Conservation (phyloP, 202 grass and related monocot genomes). For the Schoenoplectus tabernaemontani region DNA sequence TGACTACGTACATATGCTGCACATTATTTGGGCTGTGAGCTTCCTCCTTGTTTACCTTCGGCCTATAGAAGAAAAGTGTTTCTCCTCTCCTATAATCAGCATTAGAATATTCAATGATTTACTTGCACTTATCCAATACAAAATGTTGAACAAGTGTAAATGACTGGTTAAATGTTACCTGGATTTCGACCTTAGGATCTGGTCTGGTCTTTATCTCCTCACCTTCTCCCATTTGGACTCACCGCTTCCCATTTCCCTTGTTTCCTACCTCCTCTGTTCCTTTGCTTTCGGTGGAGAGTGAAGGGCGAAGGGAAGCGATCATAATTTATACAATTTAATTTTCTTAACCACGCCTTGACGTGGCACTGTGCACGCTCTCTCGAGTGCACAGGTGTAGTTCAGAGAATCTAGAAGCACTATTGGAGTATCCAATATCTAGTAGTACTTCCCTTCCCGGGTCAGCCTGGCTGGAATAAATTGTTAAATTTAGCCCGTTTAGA, state of each 20-base stretch:
- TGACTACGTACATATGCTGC: slow-evolving; percentile 66
- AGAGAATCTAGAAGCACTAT: no score
- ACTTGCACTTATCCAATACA: neutral
- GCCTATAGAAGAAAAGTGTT: slow-evolving; percentile 90
- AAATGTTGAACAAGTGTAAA: neutral
- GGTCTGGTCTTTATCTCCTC: slow-evolving; percentile 60
- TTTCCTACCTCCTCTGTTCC: no score
- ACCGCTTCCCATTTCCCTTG: neutral
- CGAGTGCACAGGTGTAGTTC: neutral
- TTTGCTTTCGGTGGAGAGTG: no score
- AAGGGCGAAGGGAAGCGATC: no score
- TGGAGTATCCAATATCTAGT: neutral
- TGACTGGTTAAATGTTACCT: slow-evolving; percentile 14
- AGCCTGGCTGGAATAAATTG: neutral
- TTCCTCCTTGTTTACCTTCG: slow-evolving; percentile 66
- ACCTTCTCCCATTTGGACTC: slow-evolving; percentile 50
- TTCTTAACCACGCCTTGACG: neutral
- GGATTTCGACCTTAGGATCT: slow-evolving; percentile 53
- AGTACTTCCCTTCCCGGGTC: neutral
- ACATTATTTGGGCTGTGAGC: slow-evolving; percentile 51
- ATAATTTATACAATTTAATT: neutral
- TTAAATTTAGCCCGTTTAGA: neutral
- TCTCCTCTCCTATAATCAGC: slow-evolving; percentile 60
- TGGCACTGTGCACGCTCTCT: slow-evolving; percentile 17
- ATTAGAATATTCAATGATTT: neutral